A percentile compares a stretch with the other conserved stretches of the same genome.
Evolutionary conservation across 352 stramenopile species (phyloP).

Genomic region (Globisporangium alternatum): DNA sequence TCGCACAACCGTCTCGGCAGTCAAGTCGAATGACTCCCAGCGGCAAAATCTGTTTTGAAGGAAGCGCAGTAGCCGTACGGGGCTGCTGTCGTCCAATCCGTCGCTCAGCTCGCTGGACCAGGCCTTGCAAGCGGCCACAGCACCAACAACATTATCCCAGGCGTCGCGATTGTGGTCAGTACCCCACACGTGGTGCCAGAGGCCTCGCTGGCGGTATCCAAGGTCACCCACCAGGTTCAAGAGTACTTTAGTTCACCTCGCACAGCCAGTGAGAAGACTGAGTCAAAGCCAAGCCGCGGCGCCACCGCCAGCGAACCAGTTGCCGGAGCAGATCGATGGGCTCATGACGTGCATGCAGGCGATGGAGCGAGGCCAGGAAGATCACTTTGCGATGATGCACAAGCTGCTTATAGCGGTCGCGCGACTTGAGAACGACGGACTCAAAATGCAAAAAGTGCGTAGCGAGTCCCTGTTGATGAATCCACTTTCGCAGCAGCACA

Average conservation of each 20-base stretch:
- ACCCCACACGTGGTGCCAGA: background rate
- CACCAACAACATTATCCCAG: background rate
- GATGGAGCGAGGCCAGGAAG: conserved; percentile 2
- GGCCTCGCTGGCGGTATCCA: too few species aligned
- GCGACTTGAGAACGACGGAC: background rate
- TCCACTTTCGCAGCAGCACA: too few species aligned
- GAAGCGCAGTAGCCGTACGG: conserved; percentile 3
- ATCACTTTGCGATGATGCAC: conserved; percentile 8
- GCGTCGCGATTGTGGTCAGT: background rate
- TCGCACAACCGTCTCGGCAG: background rate
- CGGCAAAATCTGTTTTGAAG: background rate
- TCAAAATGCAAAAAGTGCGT: background rate
- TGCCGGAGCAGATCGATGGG: background rate
- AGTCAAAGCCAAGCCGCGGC: background rate
- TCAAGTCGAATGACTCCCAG: background rate
- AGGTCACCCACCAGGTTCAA: background rate
- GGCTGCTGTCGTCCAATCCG: background rate
- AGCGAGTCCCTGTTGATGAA: background rate
- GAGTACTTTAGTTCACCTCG: background rate
- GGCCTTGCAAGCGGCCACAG: background rate
- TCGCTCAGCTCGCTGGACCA: background rate
- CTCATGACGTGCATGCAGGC: background rate
- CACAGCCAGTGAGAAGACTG: background rate
- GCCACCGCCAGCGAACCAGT: background rate
- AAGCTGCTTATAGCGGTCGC: background rate